Evolutionary conservation across 2,329 filamentous ascomycete species (phyloP).

Genomic region (Aphanocladium album): DNA sequence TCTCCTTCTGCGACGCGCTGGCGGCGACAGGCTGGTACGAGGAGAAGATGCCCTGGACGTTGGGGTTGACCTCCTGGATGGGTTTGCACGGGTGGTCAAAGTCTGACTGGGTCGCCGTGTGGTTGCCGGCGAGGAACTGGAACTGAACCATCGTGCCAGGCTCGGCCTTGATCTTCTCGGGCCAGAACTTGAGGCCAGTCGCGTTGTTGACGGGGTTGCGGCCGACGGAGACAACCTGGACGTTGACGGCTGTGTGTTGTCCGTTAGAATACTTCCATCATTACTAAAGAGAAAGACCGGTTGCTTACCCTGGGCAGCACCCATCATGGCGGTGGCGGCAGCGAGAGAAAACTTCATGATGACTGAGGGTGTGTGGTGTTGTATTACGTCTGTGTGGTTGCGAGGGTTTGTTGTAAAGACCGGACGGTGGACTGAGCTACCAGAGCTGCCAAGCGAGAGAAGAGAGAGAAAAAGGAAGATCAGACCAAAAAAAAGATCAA

Average conservation of each 20-base stretch:
- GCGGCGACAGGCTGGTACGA: constrained; percentile 62
- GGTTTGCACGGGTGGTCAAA: constrained; percentile 68
- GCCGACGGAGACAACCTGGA: constrained; percentile 64
- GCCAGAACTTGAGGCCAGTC: constrained; percentile 54
- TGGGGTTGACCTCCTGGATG: constrained; percentile 46
- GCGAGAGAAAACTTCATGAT: constrained; percentile 51
- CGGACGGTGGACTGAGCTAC: constrained; percentile 25
- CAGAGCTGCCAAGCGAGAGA: constrained; percentile 17
- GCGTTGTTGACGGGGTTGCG: constrained; percentile 44
- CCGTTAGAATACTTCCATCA: neutral
- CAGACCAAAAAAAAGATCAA: constrained; percentile 22
- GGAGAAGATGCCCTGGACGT: constrained; percentile 57
- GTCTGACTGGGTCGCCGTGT: constrained; percentile 73
- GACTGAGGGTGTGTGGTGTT: constrained; percentile 16
- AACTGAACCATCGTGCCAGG: constrained; percentile 62
- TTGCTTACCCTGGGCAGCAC: constrained; percentile 40
- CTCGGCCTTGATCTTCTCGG: constrained; percentile 59
- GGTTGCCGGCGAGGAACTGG: constrained; percentile 64
- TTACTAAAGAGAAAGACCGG: too few species aligned
- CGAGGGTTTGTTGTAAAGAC: constrained; percentile 20
- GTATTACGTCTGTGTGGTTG: constrained; percentile 14
- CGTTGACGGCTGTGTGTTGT: constrained; percentile 28
- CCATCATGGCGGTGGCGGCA: constrained; percentile 42
- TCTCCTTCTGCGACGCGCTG: constrained; percentile 40
- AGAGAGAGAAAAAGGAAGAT: constrained; percentile 16